Evolutionary conservation across 345 rosid genomes (phyloP), one percentile per base, ranked within the genome.

Genomic region (Geranium rotundifolium): DNA sequence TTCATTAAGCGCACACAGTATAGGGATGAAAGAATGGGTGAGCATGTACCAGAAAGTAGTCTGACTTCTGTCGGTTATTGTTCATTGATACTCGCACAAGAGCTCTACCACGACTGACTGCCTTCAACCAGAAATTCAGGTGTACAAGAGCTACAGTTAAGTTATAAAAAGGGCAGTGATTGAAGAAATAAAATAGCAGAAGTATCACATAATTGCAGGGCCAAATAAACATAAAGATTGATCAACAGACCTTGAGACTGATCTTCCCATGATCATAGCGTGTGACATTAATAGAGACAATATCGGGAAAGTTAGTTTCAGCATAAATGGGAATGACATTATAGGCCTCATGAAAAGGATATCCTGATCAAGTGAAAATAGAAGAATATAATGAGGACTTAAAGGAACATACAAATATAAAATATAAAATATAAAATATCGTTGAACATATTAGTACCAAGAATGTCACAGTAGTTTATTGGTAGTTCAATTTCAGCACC

Each of bases 401-500:
- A 54, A 67, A 60, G 69, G 57, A 30, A 57, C 55, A 72, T 49
- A 61, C 15, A 52, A 63, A 66, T 50, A 46, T 16, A 5, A 19
- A n/a, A n/a, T n/a, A n/a, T n/a, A n/a, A 68, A 63, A 63, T 60
- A 63, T 59, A 34, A 30, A 58, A 29, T 13, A 54, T 58, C 19
- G 34, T n/a, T 23, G 56, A 62, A 56, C 54, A 49, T 2, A 61
- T 56, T 17, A 46, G 41, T 78, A 89, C 96, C 98, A 76, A 83
- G 73, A 78, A 72, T 75, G 75, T 92, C 96, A 68, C 69, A 78
- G 73, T 79, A 85, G 71, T 69, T 79, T 71, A 89, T 69, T 54
- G 93, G 82, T 68, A 92, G 82, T 79, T 83, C 83, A 65, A 79
- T 59, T 76, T 87, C 90, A 63, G 91, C 79, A 57, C 91, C 95